phyloP scores from a whole-genome alignment of 495 filamentous ascomycete species.

The Penicillium paxilli region DNA sequence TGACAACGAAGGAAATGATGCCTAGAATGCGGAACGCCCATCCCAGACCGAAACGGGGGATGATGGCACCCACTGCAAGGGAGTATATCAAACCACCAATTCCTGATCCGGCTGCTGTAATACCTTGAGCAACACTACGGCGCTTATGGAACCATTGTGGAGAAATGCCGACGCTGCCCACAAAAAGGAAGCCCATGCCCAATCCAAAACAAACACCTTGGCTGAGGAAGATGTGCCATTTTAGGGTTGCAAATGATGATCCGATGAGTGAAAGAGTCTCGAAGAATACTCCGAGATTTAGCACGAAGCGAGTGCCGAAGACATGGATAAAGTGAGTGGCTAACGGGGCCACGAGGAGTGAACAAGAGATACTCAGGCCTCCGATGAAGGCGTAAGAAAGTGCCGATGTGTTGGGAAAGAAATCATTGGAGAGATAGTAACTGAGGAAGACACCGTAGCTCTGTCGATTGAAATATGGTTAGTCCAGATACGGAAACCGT shows the following conservation, averaged over 20 bases:
- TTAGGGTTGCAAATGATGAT: slow-evolving; percentile 64
- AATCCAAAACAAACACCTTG: slow-evolving; percentile 77
- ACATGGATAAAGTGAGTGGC: slow-evolving; percentile 58
- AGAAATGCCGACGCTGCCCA: slow-evolving; percentile 65
- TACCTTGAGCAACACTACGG: slow-evolving; percentile 71
- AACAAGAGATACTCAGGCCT: slow-evolving; percentile 65
- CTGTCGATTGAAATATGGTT: no score
- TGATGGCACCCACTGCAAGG: slow-evolving; percentile 50
- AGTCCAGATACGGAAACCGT: no score
- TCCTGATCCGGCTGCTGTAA: slow-evolving; percentile 71
- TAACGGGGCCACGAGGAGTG: slow-evolving; percentile 64
- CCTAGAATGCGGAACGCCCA: slow-evolving; percentile 78
- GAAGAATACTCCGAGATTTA: slow-evolving; percentile 61
- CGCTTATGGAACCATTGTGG: slow-evolving; percentile 78
- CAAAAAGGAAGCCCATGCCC: slow-evolving; percentile 77
- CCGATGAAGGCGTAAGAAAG: slow-evolving; percentile 73
- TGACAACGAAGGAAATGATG: slow-evolving; percentile 64
- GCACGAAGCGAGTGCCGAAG: slow-evolving; percentile 54
- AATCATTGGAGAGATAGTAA: slow-evolving; percentile 62
- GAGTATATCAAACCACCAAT: slow-evolving; percentile 69
- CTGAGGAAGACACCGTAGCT: slow-evolving; percentile 71
- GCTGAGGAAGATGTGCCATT: slow-evolving; percentile 74
- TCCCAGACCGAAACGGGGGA: slow-evolving; percentile 58
- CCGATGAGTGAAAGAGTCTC: slow-evolving; percentile 61
- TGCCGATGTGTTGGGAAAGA: slow-evolving; percentile 57